These are phyloP conservation scores for Thalassiosira sp. DNA, from an alignment of 352 stramenopile genomes.

Conservation along the genomic window DNA sequence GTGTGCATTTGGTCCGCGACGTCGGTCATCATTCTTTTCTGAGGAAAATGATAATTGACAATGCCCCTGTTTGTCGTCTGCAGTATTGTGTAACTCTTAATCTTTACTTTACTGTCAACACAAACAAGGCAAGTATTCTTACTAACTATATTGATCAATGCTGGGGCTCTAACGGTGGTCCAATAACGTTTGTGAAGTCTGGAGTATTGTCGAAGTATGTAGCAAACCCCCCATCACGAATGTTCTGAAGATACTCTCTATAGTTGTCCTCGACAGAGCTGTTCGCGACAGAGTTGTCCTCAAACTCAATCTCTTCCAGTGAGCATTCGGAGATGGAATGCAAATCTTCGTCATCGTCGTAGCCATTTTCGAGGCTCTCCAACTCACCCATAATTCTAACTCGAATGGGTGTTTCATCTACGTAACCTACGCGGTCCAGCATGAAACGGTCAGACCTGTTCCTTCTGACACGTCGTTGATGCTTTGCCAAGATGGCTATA, in stretches of 20 bases:
- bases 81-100: background rate
- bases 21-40: constrained; percentile 1
- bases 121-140: constrained; percentile 6
- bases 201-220: constrained; percentile 1
- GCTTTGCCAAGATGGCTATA: background rate
- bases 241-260: constrained; percentile 2
- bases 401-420: constrained; percentile 40
- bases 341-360: constrained; percentile 19
- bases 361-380: constrained; percentile 21
- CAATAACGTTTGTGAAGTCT: constrained; percentile 4
- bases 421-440: constrained; percentile 19
- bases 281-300: background rate
- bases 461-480: background rate
- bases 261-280: background rate
- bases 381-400: constrained; percentile 25
- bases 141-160: too few species aligned
- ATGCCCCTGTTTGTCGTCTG: background rate
- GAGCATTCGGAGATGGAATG: constrained; percentile 12
- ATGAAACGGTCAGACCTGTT: background rate
- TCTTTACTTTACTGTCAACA: background rate
- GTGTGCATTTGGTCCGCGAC: constrained; percentile 34
- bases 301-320: constrained; percentile 26
- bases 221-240: constrained; percentile 5
- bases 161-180: constrained; percentile 1
- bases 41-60: constrained; percentile 4